Evolutionary conservation across 306 rosid genomes (phyloP), one percentile per base, ranked within the genome.

Genomic region (Vigna nakashimae): DNA sequence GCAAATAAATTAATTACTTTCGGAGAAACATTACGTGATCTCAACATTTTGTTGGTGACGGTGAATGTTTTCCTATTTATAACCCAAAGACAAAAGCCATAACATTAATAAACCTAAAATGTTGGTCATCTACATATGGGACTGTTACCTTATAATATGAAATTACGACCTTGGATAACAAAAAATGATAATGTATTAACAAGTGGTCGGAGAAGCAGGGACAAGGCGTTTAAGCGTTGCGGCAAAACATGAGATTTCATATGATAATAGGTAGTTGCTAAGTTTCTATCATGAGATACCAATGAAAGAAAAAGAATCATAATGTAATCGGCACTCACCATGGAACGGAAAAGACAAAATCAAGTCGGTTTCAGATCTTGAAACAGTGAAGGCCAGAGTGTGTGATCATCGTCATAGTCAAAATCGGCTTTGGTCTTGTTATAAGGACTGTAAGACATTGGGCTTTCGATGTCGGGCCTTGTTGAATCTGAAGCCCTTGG

Each of bases 281-380:
- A 7, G 24, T 38, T 36, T 26, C 66, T 49, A 81, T 36, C 0
- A 55, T 71, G 22, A 62, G 16, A 62, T 64, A 64, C 32, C 52
- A 15, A 71, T 7, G 67, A 6, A 75, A 57, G 2, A 48, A 15
- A 24, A 12, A 6, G 8, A 20, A 30, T 48, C 17, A 43, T 68
- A 30, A 38, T 78, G 40, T 59, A 63, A 22, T 38, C 67, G 14
- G 46, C 72, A 64, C 84, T 80, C 77, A 58, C 67, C 81, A 69
- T 57, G 9, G 43, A 55, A 46, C 26, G 0, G 9, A 15, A 76
- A 66, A 70, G 74, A 51, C 73, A 20, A 0, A 53, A 60, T 86
- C 81, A 95, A 79, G 94, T 93, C 12, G 98, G 99, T 45, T 96
- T 90, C 75, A 96, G 81, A 77, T 92, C 99, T 15, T 92, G 93